phyloP scores from a whole-genome alignment of 2,329 filamentous ascomycete species.

The Diaporthe ampelina region DNA sequence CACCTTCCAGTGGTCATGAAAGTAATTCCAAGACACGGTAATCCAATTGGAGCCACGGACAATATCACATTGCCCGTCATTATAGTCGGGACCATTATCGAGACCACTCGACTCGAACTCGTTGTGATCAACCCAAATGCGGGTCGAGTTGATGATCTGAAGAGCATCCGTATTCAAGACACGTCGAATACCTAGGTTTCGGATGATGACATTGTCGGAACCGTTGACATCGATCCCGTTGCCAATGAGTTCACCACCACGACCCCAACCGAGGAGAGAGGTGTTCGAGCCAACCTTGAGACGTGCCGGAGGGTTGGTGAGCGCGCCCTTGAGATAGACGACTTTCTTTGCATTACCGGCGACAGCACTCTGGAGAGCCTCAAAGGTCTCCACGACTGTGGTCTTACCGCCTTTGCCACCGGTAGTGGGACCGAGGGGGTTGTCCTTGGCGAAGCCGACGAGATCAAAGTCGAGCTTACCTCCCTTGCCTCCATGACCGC shows the following conservation, averaged over 20 bases:
- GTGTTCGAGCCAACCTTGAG: slow-evolving; percentile 16
- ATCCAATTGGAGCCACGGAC: slow-evolving; percentile 22
- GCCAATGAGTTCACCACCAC: slow-evolving; percentile 8
- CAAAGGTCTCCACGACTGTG: not conserved
- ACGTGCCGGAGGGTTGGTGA: slow-evolving; percentile 11
- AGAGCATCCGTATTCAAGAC: slow-evolving; percentile 1
- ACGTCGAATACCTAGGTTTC: slow-evolving; percentile 7
- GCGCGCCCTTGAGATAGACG: slow-evolving; percentile 12
- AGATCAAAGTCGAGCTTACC: slow-evolving; percentile 5
- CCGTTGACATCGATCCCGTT: slow-evolving; percentile 7
- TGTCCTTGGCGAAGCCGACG: slow-evolving; percentile 16
- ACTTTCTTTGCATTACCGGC: not conserved
- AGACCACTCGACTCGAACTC: slow-evolving; percentile 21
- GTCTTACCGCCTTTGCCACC: slow-evolving; percentile 1
- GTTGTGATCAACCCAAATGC: slow-evolving; percentile 19
- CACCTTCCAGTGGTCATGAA: slow-evolving; percentile 13
- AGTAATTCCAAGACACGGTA: slow-evolving; percentile 18
- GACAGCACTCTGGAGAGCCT: slow-evolving; percentile 6
- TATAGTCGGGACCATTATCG: not conserved
- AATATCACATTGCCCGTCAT: slow-evolving; percentile 8
- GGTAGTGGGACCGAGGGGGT: slow-evolving; percentile 11
- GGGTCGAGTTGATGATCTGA: slow-evolving; percentile 9
- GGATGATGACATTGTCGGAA: slow-evolving; percentile 13
- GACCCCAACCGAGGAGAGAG: slow-evolving; percentile 11
- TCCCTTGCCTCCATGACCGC: not conserved